These are phyloP conservation scores for Suhomyces guaymorum DNA, from an alignment of 1,139 yeast species.

Conservation along the genomic window DNA sequence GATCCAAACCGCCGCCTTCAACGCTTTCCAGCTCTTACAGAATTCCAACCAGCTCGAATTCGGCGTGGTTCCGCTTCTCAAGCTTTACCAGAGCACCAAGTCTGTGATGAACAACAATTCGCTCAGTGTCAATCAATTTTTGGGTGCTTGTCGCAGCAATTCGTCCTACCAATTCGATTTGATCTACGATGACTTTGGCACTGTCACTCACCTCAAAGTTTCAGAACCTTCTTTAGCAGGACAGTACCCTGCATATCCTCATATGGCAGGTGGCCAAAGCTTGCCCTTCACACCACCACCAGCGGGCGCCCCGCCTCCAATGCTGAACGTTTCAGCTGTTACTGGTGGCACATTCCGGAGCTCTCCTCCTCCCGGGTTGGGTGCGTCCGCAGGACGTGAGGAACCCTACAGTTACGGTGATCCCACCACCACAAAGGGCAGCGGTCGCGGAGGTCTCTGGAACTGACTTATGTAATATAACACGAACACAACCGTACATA, in stretches of 20 bases:
- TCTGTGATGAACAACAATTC: slow-evolving; percentile 26
- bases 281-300: slow-evolving; percentile 1
- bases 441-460: slow-evolving; percentile 8
- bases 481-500: too few species aligned
- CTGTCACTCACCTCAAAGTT: slow-evolving; percentile 46
- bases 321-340: too few species aligned
- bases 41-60: slow-evolving; percentile 37
- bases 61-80: slow-evolving; percentile 39
- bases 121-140: slow-evolving; percentile 46
- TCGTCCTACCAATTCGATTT: slow-evolving; percentile 41
- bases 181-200: slow-evolving; percentile 50
- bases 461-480: slow-evolving; percentile 5
- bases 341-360: slow-evolving; percentile 3
- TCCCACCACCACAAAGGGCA: slow-evolving; percentile 1
- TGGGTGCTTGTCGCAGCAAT: slow-evolving; percentile 35
- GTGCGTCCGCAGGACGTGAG: slow-evolving; percentile 3
- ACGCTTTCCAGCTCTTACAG: slow-evolving; percentile 37
- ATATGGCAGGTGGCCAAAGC: not conserved
- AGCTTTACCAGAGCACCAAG: slow-evolving; percentile 37
- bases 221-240: slow-evolving; percentile 9
- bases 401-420: slow-evolving; percentile 7
- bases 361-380: slow-evolving; percentile 9
- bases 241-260: slow-evolving; percentile 2
- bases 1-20: slow-evolving; percentile 33
- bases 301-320: too few species aligned